Evolutionary conservation across 2,329 filamentous ascomycete species (phyloP), one percentile per base, ranked within the genome.

Genomic region (Neophaeococcomyces mojaviensis): DNA sequence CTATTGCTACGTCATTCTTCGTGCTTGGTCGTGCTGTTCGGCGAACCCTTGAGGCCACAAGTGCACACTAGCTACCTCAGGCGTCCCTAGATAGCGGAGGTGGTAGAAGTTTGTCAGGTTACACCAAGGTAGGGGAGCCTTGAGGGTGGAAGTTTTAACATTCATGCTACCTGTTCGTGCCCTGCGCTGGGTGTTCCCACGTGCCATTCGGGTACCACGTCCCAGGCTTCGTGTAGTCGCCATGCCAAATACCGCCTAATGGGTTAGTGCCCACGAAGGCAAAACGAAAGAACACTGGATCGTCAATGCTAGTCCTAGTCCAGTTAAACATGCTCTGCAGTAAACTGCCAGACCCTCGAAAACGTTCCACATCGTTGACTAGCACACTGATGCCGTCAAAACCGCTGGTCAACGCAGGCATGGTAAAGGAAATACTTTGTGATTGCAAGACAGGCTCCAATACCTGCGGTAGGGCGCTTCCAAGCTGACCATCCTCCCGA

Each of bases 241-340:
- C 47, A 31, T 42, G 8, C 37, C 48, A 24, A 40, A 39, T 10
- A 26, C 49, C 32, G 32, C 44, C 32, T 43, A 55, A 16, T 18
- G 8, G 12, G 37, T 35, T n/a, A n/a, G 18, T 32, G 19, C 39
- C 16, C 39, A 46, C 28, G 38, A 37, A 18, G n/a, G 44, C 20
- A 42, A 55, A 39, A 49, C 64, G 53, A 30, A 67, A 58, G 44
- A 65, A 67, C 45, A 63, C 60, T n/a, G 59, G 55, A 15, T 55
- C 51, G 12, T 32, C 28, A 10, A 10, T 33, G 6, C 35, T 35
- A 6, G n/a, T 6, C 3, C 49, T 39, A n/a, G 35, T 53, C 41
- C 49, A 52, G 16, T 40, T 49, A 33, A 52, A 49, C 18, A 35
- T 36, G n/a, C 6, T 37, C 20, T 26, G 5, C 6, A 20, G 4